These are phyloP conservation scores for Cordyceps farinosa DNA, from an alignment of 2,329 filamentous ascomycete genomes.

Conservation along the genomic window DNA sequence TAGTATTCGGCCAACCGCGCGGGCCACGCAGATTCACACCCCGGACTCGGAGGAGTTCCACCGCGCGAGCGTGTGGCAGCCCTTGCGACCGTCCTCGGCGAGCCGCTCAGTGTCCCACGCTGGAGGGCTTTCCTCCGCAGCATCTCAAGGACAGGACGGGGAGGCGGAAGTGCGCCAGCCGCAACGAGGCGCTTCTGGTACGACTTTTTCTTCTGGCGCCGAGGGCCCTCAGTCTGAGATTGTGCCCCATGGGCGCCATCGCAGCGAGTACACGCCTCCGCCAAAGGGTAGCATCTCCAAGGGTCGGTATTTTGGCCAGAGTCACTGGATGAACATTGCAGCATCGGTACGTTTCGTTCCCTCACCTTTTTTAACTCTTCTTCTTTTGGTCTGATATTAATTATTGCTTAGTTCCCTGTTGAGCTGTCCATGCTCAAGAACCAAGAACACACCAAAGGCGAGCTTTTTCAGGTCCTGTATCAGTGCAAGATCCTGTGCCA, in stretches of 20 bases:
- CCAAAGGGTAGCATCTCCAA: constrained; percentile 39
- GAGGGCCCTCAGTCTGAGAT: not conserved
- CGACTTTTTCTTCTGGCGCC: too few relatives aligned
- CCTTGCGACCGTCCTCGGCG: not conserved
- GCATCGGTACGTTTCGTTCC: constrained; percentile 32
- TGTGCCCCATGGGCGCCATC: not conserved
- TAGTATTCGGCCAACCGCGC: not conserved
- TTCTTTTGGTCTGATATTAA: not conserved
- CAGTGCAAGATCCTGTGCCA: constrained; percentile 41
- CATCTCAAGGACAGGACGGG: not conserved
- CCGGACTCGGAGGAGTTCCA: constrained; percentile 6
- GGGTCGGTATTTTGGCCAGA: constrained; percentile 45
- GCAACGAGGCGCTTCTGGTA: not conserved
- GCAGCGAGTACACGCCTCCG: constrained; percentile 17
- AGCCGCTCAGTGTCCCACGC: not conserved
- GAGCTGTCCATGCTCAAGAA: constrained; percentile 27
- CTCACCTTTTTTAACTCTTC: not conserved
- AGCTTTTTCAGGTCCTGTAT: constrained; percentile 32
- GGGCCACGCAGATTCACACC: not conserved
- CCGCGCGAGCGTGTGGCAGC: constrained; percentile 5
- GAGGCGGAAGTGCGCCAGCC: not conserved
- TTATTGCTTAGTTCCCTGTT: constrained; percentile 28
- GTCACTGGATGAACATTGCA: constrained; percentile 48
- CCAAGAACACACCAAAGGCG: constrained; percentile 27
- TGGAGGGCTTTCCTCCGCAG: too few relatives aligned